These are phyloP conservation scores for Serendipita sp. DNA, from an alignment of 768 basidiomycete species.

Conservation along the genomic window DNA sequence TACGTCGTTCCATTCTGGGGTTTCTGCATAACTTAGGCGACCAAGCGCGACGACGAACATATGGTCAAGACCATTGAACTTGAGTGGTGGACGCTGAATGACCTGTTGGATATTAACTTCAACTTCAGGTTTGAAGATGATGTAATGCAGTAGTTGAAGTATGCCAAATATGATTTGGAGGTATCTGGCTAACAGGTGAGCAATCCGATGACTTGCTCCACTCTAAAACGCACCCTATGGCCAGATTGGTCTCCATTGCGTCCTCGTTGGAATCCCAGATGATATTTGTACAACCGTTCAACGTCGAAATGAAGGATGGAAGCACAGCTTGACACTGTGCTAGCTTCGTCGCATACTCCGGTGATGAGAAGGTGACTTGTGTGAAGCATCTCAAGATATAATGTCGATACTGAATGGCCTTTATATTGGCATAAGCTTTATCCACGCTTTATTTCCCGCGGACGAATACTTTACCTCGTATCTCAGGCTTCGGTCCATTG, in stretches of 20 bases:
- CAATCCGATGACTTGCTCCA: background rate
- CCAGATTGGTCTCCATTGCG: constrained; percentile 9
- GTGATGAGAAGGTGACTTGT: constrained; percentile 25
- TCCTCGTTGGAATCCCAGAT: constrained; percentile 48
- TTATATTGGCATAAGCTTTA: no score
- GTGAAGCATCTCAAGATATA: constrained; percentile 27
- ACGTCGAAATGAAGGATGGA: constrained; percentile 45
- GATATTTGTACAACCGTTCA: constrained; percentile 35
- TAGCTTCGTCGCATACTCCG: constrained; percentile 25
- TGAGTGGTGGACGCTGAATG: constrained; percentile 36
- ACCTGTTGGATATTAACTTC: constrained; percentile 39
- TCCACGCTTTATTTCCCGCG: no score
- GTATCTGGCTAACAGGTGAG: constrained; percentile 23
- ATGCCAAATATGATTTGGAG: constrained; percentile 37
- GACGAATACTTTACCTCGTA: background rate
- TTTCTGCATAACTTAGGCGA: constrained; percentile 52
- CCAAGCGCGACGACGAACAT: constrained; percentile 66
- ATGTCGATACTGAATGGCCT: constrained; percentile 22
- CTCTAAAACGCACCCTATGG: background rate
- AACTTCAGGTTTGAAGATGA: constrained; percentile 37
- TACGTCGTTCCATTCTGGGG: constrained; percentile 41
- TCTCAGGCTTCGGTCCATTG: background rate
- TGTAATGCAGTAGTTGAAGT: constrained; percentile 43
- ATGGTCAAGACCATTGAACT: constrained; percentile 46
- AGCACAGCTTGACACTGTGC: constrained; percentile 39